Conservation (phyloP, 2,329 filamentous ascomycete species). For the Plectosphaerella plurivora region DNA sequence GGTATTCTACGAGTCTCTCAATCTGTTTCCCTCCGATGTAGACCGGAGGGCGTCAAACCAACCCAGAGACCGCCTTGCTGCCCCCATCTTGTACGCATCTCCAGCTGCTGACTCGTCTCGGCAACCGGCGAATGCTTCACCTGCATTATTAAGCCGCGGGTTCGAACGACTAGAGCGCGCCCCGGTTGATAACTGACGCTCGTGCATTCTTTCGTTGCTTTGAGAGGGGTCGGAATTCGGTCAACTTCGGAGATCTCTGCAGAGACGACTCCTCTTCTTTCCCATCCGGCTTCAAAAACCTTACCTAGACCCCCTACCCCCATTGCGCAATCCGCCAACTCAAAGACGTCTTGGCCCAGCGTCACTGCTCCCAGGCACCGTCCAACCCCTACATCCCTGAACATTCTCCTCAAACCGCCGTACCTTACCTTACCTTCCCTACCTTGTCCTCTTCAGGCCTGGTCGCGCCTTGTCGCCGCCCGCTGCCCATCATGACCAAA, state of each 20-base stretch:
- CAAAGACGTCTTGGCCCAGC: neutral
- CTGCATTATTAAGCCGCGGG: conserved; percentile 17
- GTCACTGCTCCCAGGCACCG: neutral
- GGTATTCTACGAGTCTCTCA: no score
- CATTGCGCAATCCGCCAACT: conserved; percentile 3
- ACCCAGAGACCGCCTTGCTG: neutral
- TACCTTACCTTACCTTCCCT: neutral
- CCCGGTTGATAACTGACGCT: no score
- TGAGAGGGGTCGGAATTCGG: no score
- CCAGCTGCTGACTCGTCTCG: no score
- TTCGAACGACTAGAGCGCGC: no score
- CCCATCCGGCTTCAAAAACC: no score
- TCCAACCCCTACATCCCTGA: neutral
- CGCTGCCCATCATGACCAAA: conserved; percentile 56
- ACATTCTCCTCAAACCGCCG: neutral
- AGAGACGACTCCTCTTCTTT: neutral
- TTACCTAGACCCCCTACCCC: no score
- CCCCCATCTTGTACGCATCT: no score
- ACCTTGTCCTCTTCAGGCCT: neutral
- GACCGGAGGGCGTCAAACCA: no score
- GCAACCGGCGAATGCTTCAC: conserved; percentile 3
- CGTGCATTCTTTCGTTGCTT: no score
- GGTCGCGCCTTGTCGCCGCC: conserved; percentile 1
- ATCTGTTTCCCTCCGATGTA: no score
- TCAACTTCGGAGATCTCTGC: neutral